Base-by-base conservation (phyloP, 768 basidiomycete species). In the Asterophora lycoperdoides region DNA sequence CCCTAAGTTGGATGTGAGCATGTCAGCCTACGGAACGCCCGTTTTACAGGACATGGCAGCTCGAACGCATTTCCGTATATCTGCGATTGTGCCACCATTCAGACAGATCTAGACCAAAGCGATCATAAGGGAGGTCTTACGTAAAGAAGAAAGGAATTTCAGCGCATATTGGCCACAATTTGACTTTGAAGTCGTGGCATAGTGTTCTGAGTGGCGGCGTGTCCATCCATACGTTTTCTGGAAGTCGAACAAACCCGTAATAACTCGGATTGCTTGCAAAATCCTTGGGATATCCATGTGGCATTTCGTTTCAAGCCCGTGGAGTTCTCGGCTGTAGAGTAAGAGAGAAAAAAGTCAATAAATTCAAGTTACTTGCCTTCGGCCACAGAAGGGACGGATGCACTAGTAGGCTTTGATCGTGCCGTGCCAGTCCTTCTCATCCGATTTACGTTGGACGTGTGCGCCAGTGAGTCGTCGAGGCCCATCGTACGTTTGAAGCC, bases 391-490 rank as follows among this genome's bases (percentile, higher is more conserved):
- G 54, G 32, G 32, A 19, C 56, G 56, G 52, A 54, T 57, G 37
- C 41, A 44, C 56, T 59, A 56, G 55, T 48, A 58, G 54, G 52
- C 46, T 54, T 50, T 42, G 56, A 57, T 60, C 48, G 50, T 49
- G 34, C 39, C 4, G 20, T 26, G 20, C 17, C 11, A 44, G 13
- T 44, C 34, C 44, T 56, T 48, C 42, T 44, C 39, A 49, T 45
- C 48, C 54, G 41, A 35, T 46, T 48, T 53, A 53, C 49, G 48
- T 50, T 32, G 54, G 40, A 29, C 13, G 11, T 29, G 37, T 29
- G 42, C 45, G 44, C 44, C 37, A 50, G 47, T 41, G 9, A 26
- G 44, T 20, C 34, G 13, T 36, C 36, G 35, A 35, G 18, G 14
- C 23, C 23, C 17, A 17, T 46, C 45, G 19, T 48, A 33, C 17